A percentile compares a stretch with the other conserved stretches of the same genome.
Conservation (phyloP, 306 rosid genomes). For the Arachis hypogaea region DNA sequence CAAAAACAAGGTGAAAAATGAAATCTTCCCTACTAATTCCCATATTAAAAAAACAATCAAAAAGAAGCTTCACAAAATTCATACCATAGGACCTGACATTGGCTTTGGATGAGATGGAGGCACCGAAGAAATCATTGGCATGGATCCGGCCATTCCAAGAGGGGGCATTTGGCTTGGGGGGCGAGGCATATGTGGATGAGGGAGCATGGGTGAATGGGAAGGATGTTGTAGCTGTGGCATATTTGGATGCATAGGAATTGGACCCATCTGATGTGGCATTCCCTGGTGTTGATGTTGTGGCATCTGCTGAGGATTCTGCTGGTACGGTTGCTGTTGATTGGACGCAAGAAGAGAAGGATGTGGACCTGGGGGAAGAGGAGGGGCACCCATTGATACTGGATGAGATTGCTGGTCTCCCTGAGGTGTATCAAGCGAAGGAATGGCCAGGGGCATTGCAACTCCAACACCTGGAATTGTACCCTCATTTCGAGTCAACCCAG, state of each 20-base stretch:
- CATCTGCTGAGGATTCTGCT: conserved; percentile 86
- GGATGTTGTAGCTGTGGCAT: conserved; percentile 85
- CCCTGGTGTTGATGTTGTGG: conserved; percentile 82
- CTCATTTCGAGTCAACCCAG: conserved; percentile 89
- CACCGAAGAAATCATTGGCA: conserved; percentile 57
- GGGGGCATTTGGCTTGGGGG: conserved; percentile 83
- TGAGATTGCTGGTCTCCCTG: conserved; percentile 88
- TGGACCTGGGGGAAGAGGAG: conserved; percentile 99
- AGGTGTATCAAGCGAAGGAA: conserved; percentile 68
- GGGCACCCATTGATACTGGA: conserved; percentile 80
- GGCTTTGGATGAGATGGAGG: conserved; percentile 69
- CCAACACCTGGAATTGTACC: conserved; percentile 99
- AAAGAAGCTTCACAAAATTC: conserved; percentile 26
- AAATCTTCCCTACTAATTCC: neutral
- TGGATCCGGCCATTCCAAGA: conserved; percentile 72
- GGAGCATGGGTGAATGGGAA: conserved; percentile 86
- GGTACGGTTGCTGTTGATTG: conserved; percentile 88
- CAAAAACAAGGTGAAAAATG: no score
- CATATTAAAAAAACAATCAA: neutral
- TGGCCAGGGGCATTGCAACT: conserved; percentile 84
- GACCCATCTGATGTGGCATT: conserved; percentile 75
- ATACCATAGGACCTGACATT: conserved; percentile 88
- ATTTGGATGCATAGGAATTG: conserved; percentile 77
- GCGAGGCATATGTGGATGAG: conserved; percentile 84
- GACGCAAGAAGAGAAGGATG: conserved; percentile 91